Evolutionary conservation across 352 stramenopile species (phyloP), one percentile per base, ranked within the genome.

Genomic region (Blastocystis sp.): DNA sequence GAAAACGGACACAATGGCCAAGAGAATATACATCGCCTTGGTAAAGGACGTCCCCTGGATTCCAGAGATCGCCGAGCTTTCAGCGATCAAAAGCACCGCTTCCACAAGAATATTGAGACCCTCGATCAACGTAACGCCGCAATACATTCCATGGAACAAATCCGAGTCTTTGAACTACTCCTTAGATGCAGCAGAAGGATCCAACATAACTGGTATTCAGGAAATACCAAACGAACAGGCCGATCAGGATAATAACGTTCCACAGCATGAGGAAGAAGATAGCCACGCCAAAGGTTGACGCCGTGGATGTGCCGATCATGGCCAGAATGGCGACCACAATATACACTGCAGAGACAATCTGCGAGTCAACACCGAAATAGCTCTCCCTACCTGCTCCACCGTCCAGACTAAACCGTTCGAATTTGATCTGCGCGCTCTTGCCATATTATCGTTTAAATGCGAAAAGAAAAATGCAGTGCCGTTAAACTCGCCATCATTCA

Each of bases 111-210:
- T 42, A 48, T 76, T 76, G 42, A 76, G 52, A 17, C 34, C 66
- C n/a, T 48, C 66, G 14, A 76, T 76, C 19, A 76, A 28, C 6
- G 66, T 76, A 2, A 76, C 66, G n/a, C 66, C 66, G 19, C 42
- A 48, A 48, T 76, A 76, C 66, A 76, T 76, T n/a, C 66, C 66
- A 57, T 76, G 66, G 38, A 76, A 76, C 28, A 76, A 54, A 54
- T 76, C 66, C 19, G 66, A 76, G 54, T 76, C 66, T 21, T 40
- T 34, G 28, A 76, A 76, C 66, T 76, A 76, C 7, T 2, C 2
- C 2, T 38, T 57, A 57, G n/a, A 7, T 17, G 19, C 34, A 14
- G 52, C 28, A 21, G 7, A 38, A 14, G 42, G 66, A 1, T 28
- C n/a, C 42, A 28, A 76, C 66, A 28, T 57, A 60, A 14, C 6